These are phyloP conservation scores for Albugo candida DNA, from an alignment of 352 stramenopile genomes.

Conservation along the genomic window DNA sequence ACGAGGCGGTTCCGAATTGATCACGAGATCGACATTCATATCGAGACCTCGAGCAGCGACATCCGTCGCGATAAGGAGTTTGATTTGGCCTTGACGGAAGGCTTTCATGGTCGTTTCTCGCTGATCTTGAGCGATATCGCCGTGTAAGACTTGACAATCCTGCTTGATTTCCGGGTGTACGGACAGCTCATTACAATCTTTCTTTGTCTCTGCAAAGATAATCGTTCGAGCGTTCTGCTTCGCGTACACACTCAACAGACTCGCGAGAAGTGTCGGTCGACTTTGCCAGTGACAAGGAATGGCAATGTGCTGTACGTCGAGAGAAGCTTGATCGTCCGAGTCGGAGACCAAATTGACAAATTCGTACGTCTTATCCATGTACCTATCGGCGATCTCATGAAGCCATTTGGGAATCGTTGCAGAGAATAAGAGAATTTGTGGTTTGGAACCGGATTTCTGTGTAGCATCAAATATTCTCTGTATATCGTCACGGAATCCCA, in stretches of 20 bases:
- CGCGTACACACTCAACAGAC: slow-evolving; percentile 57
- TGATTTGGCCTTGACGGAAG: slow-evolving; percentile 89
- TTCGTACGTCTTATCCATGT: slow-evolving; percentile 77
- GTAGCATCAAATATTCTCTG: slow-evolving; percentile 84
- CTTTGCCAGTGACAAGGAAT: slow-evolving; percentile 85
- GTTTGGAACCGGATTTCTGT: slow-evolving; percentile 22
- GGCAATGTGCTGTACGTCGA: slow-evolving; percentile 84
- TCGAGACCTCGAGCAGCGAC: slow-evolving; percentile 93
- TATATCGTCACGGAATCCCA: slow-evolving; percentile 91
- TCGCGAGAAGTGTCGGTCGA: slow-evolving; percentile 49
- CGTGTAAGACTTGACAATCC: slow-evolving; percentile 85
- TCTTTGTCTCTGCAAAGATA: slow-evolving; percentile 90
- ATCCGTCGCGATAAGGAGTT: slow-evolving; percentile 93
- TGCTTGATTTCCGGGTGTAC: slow-evolving; percentile 78
- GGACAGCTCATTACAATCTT: slow-evolving; percentile 85
- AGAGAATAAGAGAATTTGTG: slow-evolving; percentile 85
- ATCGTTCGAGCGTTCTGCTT: slow-evolving; percentile 83
- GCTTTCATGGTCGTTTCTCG: slow-evolving; percentile 94
- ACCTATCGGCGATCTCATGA: slow-evolving; percentile 77
- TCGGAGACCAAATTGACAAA: slow-evolving; percentile 86
- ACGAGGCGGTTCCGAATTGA: slow-evolving; percentile 86
- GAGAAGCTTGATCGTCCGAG: slow-evolving; percentile 74
- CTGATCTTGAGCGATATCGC: slow-evolving; percentile 93
- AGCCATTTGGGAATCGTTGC: slow-evolving; percentile 89
- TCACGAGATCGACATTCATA: slow-evolving; percentile 93